Percentiles rank a stretch among this genome's conserved stretches.
These are phyloP conservation scores for Plasmodium fragile DNA, from an alignment of 169 alveolate species.

Conservation along the genomic window DNA sequence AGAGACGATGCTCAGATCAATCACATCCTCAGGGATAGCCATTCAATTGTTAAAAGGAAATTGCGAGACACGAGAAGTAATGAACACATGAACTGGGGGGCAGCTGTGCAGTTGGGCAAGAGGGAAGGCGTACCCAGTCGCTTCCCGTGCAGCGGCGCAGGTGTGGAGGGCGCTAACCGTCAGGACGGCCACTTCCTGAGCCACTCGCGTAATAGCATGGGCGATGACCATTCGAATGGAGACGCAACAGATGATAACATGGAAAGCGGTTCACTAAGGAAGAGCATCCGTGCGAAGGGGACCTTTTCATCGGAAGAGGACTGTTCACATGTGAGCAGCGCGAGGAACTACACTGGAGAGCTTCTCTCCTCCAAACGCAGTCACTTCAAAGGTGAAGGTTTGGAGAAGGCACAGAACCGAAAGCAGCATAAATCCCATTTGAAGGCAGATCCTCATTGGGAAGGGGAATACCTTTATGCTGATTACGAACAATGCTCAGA, in stretches of 20 bases:
- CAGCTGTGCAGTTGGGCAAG: neutral
- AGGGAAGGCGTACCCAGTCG: neutral
- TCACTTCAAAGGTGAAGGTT: neutral
- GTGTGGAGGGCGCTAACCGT: neutral
- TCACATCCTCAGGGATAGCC: neutral
- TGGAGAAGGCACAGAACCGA: neutral
- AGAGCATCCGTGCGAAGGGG: neutral
- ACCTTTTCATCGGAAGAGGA: too few species aligned
- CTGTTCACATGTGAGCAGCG: neutral
- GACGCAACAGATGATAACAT: neutral
- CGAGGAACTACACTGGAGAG: neutral
- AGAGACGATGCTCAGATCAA: neutral
- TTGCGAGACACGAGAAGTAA: constrained; percentile 28
- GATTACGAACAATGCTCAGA: constrained; percentile 8
- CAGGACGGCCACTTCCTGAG: neutral
- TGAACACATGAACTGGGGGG: neutral
- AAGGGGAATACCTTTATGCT: neutral
- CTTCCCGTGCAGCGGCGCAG: neutral
- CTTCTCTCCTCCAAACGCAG: neutral
- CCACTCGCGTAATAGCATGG: neutral
- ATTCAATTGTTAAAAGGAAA: neutral
- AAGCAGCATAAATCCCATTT: neutral
- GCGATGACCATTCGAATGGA: neutral
- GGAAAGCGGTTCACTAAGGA: neutral
- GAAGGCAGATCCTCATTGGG: neutral